Base-by-base conservation (phyloP, 108 stramenopile species). In the Fistulifera pelliculosa region DNA sequence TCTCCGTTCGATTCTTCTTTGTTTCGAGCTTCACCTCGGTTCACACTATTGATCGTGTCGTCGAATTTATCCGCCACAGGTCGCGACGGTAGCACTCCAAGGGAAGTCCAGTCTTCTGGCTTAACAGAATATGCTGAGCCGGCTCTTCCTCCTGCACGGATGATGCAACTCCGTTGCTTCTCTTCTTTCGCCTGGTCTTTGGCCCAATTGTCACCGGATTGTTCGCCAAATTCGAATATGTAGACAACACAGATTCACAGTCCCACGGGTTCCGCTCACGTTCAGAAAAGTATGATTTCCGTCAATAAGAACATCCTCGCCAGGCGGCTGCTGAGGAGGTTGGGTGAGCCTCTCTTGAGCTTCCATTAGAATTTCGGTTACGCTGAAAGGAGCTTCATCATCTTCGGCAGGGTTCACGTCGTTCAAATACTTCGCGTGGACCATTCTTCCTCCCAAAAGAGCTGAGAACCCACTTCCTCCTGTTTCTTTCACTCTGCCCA, bases 151-250 rank as follows among this genome's bases (percentile, higher is more conserved):
- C 23, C 14, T 35, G 31, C 8, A 6, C 6, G 31, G 31, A 35
- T 65, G 54, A 47, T 35, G 38, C 41, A 78, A 64, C 62, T 81
- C 43, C 50, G 59, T 22, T 71, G 69, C 17, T 68, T 66, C 85
- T 82, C 42, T 71, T 73, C 50, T 66, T 76, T 45, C 60, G 66
- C 24, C 57, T 31, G 14, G 63, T 65, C 27, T 66, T 65, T 26
- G 69, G 35, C 17, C 68, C 76, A 52, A 98, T 90, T 1, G 88
- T 73, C 7, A 73, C 77, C 0, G 95, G 95, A 66, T 92, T 95
- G 73, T 98, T 96, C 62, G 96, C 97, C 52, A 95, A 58, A 70
- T 94, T 98, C n/a, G 90, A 89, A 62, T 91, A 93, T 38, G 97
- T 98, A 18, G 94, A 89, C 26, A 98, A 67, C 38, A 98, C 87